Evolutionary conservation across 129 eudicot species (phyloP), one percentile per base, ranked within the genome.

Genomic region (Oenanthe sinensis): DNA sequence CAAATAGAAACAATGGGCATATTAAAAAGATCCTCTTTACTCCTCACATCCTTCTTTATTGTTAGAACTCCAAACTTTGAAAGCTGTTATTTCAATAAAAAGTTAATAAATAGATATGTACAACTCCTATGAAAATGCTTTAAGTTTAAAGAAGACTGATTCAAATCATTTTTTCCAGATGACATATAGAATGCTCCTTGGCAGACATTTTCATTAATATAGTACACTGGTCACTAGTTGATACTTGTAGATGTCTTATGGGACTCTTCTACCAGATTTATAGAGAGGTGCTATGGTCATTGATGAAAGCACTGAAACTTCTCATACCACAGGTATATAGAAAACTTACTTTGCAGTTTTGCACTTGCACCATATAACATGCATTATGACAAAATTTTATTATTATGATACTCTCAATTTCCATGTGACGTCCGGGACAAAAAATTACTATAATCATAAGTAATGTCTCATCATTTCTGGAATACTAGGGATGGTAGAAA

Each of bases 11-110:
- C 37, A 24, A 77, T 65, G 79, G 90, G 82, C 39, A 60, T 26
- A 71, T 62, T 84, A n/a, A 89, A 28, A 80, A 93, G 85, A 74
- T 91, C 92, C 69, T 81, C 87, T 80, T 85, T 91, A 81, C 75
- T 81, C 84, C 86, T 74, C n/a, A 93, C 98, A 54, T 91, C 98
- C 81, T 93, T 93, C 9, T 80, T 85, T 65, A 93, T 91, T 19
- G 97, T 93, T 30, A 91, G 92, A 83, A 93, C 90, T 81, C 98
- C 97, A 55, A 37, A 77, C 20, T 89, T 77, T 75, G 87, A 75
- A 80, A 93, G 92, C 98, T 92, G 89, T 42, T 69, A 74, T 84
- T 46, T 22, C 46, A 50, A 28, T 10, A 74, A 2, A 75, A 49
- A 36, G 37, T 71, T 40, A 33, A 71, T 2, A 24, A 22, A n/a